Conservation (phyloP, 768 basidiomycete species). For the Termitomyces sp. region DNA sequence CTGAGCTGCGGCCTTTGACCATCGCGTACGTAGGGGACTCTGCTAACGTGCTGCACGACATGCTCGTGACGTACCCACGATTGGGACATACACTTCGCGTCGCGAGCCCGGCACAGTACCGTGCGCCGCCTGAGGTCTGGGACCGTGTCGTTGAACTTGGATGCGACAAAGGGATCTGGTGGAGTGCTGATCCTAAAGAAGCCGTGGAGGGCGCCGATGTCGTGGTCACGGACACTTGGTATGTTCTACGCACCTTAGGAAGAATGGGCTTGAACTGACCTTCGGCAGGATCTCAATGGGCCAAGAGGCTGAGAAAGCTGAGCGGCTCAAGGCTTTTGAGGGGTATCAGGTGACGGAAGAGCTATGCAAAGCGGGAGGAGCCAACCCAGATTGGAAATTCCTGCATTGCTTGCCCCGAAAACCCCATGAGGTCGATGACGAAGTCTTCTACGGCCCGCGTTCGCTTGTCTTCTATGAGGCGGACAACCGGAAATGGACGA, state of each 20-base stretch:
- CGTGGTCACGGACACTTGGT: conserved; percentile 99
- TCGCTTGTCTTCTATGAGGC: conserved; percentile 92
- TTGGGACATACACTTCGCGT: conserved; percentile 85
- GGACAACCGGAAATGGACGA: conserved; percentile 98
- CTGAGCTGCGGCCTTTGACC: conserved; percentile 73
- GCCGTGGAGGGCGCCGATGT: conserved; percentile 90
- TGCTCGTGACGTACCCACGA: conserved; percentile 93
- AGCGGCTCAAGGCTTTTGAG: conserved; percentile 80
- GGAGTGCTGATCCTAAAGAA: conserved; percentile 78
- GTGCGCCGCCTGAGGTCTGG: conserved; percentile 75
- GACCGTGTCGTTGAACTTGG: conserved; percentile 72
- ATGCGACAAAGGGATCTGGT: conserved; percentile 71
- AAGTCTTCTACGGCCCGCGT: conserved; percentile 92
- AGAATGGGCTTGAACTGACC: not conserved
- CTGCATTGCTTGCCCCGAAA: conserved; percentile 96
- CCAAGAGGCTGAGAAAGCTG: conserved; percentile 90
- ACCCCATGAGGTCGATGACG: conserved; percentile 91
- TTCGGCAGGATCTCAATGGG: conserved; percentile 93
- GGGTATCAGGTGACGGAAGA: conserved; percentile 95
- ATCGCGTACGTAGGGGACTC: conserved; percentile 93
- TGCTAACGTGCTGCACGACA: conserved; percentile 94
- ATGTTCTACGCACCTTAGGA: conserved; percentile 19
- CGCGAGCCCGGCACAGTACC: conserved; percentile 77
- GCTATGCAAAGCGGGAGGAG: conserved; percentile 77
- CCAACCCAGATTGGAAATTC: conserved; percentile 89